These are phyloP conservation scores for Ustilago trichophora DNA, from an alignment of 1,284 basidiomycete species.

Conservation along the genomic window DNA sequence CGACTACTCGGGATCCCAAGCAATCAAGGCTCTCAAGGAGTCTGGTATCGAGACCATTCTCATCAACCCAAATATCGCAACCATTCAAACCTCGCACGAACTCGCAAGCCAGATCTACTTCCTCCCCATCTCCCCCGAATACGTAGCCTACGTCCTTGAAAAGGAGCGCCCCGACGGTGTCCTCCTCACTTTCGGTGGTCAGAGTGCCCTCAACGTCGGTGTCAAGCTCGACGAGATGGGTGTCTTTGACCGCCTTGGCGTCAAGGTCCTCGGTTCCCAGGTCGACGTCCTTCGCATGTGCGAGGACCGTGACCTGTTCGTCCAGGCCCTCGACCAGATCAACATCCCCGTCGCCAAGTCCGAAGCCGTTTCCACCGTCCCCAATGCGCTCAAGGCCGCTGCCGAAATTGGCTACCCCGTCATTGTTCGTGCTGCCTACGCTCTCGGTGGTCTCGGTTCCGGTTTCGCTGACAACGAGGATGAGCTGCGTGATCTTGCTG, in stretches of 20 bases:
- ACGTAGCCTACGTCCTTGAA: constrained; percentile 97
- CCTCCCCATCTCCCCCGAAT: constrained; percentile 93
- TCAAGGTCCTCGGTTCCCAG: constrained; percentile 91
- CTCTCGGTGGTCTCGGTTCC: constrained; percentile 96
- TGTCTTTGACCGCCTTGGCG: constrained; percentile 89
- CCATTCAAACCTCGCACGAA: constrained; percentile 77
- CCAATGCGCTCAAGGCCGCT: constrained; percentile 89
- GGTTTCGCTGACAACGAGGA: constrained; percentile 96
- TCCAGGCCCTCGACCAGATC: constrained; percentile 96
- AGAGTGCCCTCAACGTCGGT: constrained; percentile 96
- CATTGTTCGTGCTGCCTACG: constrained; percentile 97
- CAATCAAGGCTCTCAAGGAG: constrained; percentile 95
- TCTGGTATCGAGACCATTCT: constrained; percentile 94
- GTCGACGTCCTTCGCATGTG: constrained; percentile 79
- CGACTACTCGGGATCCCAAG: constrained; percentile 98
- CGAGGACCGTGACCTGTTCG: constrained; percentile 97
- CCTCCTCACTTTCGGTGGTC: constrained; percentile 96
- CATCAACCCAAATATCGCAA: constrained; percentile 67
- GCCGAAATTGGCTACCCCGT: constrained; percentile 94
- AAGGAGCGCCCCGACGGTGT: constrained; percentile 98
- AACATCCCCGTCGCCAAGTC: constrained; percentile 97
- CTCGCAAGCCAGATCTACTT: constrained; percentile 97
- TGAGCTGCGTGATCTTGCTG: constrained; percentile 91
- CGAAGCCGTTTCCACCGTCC: constrained; percentile 94
- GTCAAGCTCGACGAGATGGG: constrained; percentile 98